A percentile compares a stretch with the other conserved stretches of the same genome.
Evolutionary conservation across 2,329 filamentous ascomycete genomes (phyloP).

Genomic region (Colletotrichum sublineola): DNA sequence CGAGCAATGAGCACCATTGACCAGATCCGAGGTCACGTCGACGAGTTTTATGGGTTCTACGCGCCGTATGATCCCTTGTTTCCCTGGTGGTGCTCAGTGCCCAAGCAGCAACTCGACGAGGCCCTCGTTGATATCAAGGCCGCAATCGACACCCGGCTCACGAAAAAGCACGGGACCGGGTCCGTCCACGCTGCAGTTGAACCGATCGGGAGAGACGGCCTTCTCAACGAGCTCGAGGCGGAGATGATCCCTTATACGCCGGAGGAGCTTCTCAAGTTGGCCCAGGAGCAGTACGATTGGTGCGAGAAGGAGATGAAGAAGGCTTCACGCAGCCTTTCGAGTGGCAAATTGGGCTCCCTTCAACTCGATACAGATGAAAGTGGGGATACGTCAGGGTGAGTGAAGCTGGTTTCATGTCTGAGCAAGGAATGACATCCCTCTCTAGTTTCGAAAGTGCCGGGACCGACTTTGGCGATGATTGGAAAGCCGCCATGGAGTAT

Average conservation of each 20-base stretch:
- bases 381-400: constrained; percentile 14
- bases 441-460: neutral
- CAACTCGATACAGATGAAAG: neutral
- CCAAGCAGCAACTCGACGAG: constrained; percentile 56
- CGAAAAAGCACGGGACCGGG: constrained; percentile 26
- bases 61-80: constrained; percentile 68
- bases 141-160: constrained; percentile 56
- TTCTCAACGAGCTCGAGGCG: constrained; percentile 65
- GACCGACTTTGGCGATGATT: constrained; percentile 56
- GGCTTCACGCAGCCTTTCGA: constrained; percentile 61
- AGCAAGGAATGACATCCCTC: neutral
- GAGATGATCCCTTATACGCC: constrained; percentile 72
- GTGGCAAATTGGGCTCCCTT: neutral
- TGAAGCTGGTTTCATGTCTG: neutral
- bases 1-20: constrained; percentile 53
- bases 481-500: constrained; percentile 66
- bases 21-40: constrained; percentile 56
- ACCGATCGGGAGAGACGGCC: constrained; percentile 65
- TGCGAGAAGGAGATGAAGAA: constrained; percentile 67
- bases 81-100: constrained; percentile 67
- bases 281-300: constrained; percentile 66
- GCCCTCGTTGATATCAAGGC: constrained; percentile 53
- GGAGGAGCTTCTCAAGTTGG: constrained; percentile 67
- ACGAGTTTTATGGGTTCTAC: constrained; percentile 65
- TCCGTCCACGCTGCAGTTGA: constrained; percentile 56